Percentiles rank a stretch among this genome's conserved stretches.
Evolutionary conservation across 2,329 filamentous ascomycete species (phyloP).

Genomic region (Karstenula rhodostoma): DNA sequence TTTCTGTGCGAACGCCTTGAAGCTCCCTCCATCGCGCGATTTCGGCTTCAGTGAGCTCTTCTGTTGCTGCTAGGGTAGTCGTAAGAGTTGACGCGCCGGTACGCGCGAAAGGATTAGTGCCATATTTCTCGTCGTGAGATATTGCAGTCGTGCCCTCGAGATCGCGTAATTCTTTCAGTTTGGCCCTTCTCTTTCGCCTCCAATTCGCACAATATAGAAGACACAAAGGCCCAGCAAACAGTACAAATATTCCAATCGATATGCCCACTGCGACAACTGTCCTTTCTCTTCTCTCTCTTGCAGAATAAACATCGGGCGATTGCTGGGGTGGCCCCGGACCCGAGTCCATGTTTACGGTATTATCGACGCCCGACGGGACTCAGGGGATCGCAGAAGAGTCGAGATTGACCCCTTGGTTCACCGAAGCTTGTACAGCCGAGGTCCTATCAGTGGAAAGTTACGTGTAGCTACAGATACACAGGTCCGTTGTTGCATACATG

Average conservation of each 20-base stretch:
- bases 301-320: conserved; percentile 8
- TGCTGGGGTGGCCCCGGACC: conserved; percentile 12
- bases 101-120: not conserved
- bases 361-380: conserved; percentile 3
- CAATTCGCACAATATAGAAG: conserved; percentile 5
- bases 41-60: not conserved
- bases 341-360: conserved; percentile 10
- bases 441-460: conserved; percentile 4
- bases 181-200: not conserved
- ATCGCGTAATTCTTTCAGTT: not conserved
- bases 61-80: not conserved
- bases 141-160: conserved; percentile 12
- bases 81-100: not conserved
- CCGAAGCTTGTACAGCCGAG: not conserved
- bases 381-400: not conserved
- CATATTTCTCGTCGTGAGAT: conserved; percentile 5
- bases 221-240: conserved; percentile 8
- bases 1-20: not conserved
- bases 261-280: conserved; percentile 11
- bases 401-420: not conserved
- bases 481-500: not conserved
- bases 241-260: conserved; percentile 7
- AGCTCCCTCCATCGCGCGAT: not conserved
- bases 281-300: conserved; percentile 9
- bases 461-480: not conserved